Evolutionary conservation across 495 filamentous ascomycete species (phyloP).

Genomic region (Ramalina intermedia): DNA sequence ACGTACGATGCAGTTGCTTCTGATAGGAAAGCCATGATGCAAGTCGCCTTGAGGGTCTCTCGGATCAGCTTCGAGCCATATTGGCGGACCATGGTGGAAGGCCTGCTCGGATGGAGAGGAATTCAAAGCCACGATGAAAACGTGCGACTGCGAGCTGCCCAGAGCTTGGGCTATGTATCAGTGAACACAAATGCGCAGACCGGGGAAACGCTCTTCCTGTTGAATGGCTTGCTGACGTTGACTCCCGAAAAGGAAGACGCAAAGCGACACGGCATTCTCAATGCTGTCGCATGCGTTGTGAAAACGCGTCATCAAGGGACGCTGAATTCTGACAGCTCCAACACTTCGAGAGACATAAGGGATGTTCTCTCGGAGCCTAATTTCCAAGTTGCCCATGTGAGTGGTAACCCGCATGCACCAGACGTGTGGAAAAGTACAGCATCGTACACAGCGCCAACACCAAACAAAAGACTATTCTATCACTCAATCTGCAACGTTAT

Average conservation of each 20-base stretch:
- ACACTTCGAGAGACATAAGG: not conserved
- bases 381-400: not conserved
- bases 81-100: slow-evolving; percentile 51
- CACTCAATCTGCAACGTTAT: too few species aligned
- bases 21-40: slow-evolving; percentile 62
- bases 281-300: slow-evolving; percentile 6
- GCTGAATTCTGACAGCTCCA: not conserved
- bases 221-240: not conserved
- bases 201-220: not conserved
- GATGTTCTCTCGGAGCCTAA: not conserved
- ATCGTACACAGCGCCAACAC: not conserved
- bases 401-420: not conserved
- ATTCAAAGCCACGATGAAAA: slow-evolving; percentile 59
- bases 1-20: slow-evolving; percentile 89
- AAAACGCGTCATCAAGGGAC: not conserved
- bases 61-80: slow-evolving; percentile 46
- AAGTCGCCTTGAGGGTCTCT: slow-evolving; percentile 55
- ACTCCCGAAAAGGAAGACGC: not conserved
- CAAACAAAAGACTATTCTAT: not conserved
- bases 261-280: slow-evolving; percentile 5
- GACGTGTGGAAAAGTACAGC: not conserved
- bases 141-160: slow-evolving; percentile 57
- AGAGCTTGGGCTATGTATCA: slow-evolving; percentile 48
- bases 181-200: slow-evolving; percentile 13
- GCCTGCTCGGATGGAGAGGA: slow-evolving; percentile 65